Base-by-base conservation (phyloP, 495 filamentous ascomycete genomes). In the Aspergillus mulundensis region DNA sequence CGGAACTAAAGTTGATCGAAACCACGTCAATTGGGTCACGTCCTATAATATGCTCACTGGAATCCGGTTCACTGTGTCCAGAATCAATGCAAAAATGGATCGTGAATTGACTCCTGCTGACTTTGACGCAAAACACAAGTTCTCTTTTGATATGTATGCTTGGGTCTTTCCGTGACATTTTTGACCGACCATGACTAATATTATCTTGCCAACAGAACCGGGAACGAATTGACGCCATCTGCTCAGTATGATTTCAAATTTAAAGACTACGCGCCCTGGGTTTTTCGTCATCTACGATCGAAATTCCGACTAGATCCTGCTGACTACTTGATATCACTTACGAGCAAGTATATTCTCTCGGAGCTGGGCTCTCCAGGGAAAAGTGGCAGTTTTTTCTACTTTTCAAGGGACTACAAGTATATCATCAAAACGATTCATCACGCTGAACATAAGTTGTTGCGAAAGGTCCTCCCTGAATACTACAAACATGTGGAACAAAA, bases 221-320 rank as follows among this genome's bases (percentile, higher is more conserved):
- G 94, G 51, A 96, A 96, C 70, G 94, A 99, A 72, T 77, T 99
- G 65, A 96, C 95, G 16, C 94, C 94, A 19, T 96, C 92, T 53
- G 92, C 95, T 60, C 97, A 97, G 75, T 99, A 99, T 77, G 94
- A 99, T 74, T 99, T 97, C 83, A 99, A 99, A 70, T 99, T 99
- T 77, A 99, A 99, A 71, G 94, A 99, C 71, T 99, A 99, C 70
- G 94, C 94, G 16, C 94, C 94, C 28, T 97, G 93, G 92, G 94
- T 99, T 34, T 99, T 99, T 74, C 89, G 94, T 62, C 88, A 93
- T 71, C 79, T 99, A 54, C 87, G 94, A 50, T 78, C 87, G 16
- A 90, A 86, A 62, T 99, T 99, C 73, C 79, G 85, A 55, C 80
- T 97, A 38, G 95, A 99, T 68, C 95, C 94, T 20, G 94, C 92